Evolutionary conservation across 768 basidiomycete genomes (phyloP).

Genomic region (Tricholoma terreum): DNA sequence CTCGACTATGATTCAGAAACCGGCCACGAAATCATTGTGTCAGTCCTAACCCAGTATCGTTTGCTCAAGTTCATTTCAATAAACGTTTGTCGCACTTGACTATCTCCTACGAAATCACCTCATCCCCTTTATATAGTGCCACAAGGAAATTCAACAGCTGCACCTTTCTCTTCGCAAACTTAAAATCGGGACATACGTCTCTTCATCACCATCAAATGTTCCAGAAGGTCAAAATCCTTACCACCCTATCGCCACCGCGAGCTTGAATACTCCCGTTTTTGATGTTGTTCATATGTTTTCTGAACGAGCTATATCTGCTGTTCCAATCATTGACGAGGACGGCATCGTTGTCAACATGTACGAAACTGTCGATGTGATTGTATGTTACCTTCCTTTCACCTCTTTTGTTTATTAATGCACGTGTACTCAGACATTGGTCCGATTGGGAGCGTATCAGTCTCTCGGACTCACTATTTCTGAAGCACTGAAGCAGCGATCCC

Average conservation of each 20-base stretch:
- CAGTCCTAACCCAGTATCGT: conserved; percentile 94
- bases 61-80: conserved; percentile 98
- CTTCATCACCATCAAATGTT: conserved; percentile 43
- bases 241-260: conserved; percentile 90
- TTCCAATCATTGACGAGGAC: conserved; percentile 91
- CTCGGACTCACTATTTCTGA: conserved; percentile 91
- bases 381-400: conserved; percentile 39
- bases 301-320: conserved; percentile 90
- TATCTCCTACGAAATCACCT: conserved; percentile 5
- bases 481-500: conserved; percentile 86
- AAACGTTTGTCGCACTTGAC: conserved; percentile 57
- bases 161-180: conserved; percentile 80
- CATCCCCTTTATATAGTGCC: conserved; percentile 54
- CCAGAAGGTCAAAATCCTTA: conserved; percentile 67
- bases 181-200: conserved; percentile 91
- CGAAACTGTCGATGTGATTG: conserved; percentile 98
- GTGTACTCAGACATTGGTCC: conserved; percentile 77
- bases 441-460: conserved; percentile 92
- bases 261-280: conserved; percentile 87
- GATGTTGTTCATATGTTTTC: conserved; percentile 99
- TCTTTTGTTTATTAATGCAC: background rate
- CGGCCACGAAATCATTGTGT: conserved; percentile 92
- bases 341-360: conserved; percentile 95
- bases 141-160: conserved; percentile 77
- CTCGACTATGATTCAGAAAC: conserved; percentile 93